These are phyloP conservation scores for Pleurotus cornucopiae DNA, from an alignment of 768 basidiomycete species.

Conservation along the genomic window DNA sequence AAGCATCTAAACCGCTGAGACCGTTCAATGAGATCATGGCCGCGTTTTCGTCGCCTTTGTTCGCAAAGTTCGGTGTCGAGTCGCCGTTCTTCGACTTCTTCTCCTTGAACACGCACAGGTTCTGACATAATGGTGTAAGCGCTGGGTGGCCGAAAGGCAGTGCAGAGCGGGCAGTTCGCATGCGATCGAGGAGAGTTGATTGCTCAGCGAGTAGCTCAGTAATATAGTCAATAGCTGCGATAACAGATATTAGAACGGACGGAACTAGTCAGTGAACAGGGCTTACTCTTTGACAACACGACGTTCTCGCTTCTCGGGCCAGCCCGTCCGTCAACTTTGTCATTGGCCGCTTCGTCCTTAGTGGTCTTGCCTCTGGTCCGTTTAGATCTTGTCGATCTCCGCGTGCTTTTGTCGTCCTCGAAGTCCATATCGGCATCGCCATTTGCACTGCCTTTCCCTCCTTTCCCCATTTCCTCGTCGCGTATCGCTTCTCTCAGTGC, in stretches of 20 bases:
- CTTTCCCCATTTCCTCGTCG: conserved; percentile 60
- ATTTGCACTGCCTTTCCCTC: conserved; percentile 17
- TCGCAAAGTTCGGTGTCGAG: conserved; percentile 13
- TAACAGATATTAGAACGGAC: conserved; percentile 2
- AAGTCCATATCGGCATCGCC: conserved; percentile 16
- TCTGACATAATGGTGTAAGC: conserved; percentile 26
- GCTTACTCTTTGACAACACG: conserved; percentile 83
- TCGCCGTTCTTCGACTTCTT: conserved; percentile 16
- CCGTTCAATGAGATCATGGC: conserved; percentile 9
- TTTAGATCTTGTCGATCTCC: conserved; percentile 41
- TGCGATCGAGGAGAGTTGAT: conserved; percentile 48
- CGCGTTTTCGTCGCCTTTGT: conserved; percentile 2
- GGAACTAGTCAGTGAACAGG: background rate
- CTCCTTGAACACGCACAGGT: conserved; percentile 5
- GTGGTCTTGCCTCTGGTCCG: conserved; percentile 30
- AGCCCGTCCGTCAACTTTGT: conserved; percentile 76
- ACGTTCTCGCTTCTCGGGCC: conserved; percentile 91
- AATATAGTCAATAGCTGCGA: conserved; percentile 82
- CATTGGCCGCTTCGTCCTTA: conserved; percentile 44
- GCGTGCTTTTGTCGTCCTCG: conserved; percentile 21
- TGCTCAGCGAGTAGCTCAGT: conserved; percentile 61
- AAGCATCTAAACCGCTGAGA: conserved; percentile 8
- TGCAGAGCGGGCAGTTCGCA: conserved; percentile 52
- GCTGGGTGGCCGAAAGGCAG: conserved; percentile 63
- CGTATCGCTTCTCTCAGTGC: conserved; percentile 75